phyloP scores from a whole-genome alignment of 2,329 filamentous ascomycete species.

The Incumbomyces lentus region DNA sequence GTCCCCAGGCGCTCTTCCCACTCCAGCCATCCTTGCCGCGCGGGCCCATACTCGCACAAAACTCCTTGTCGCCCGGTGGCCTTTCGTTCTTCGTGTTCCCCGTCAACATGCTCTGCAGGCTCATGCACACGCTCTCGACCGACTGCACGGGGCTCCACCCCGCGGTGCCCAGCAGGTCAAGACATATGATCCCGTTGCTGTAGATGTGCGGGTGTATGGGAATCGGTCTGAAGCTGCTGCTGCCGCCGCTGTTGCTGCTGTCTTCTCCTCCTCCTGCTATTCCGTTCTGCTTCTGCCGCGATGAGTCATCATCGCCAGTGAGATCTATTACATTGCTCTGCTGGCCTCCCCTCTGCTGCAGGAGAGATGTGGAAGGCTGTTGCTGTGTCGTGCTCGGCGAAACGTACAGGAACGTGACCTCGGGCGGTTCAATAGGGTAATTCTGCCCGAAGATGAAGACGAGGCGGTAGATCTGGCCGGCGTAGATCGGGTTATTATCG shows the following conservation, averaged over 20 bases:
- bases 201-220: slow-evolving; percentile 97
- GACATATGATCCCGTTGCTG: slow-evolving; percentile 95
- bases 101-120: slow-evolving; percentile 94
- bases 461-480: slow-evolving; percentile 66
- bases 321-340: slow-evolving; percentile 3
- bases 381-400: slow-evolving; percentile 22
- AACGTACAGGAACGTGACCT: slow-evolving; percentile 74
- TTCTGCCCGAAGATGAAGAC: slow-evolving; percentile 74
- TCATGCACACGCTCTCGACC: slow-evolving; percentile 94
- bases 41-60: slow-evolving; percentile 46
- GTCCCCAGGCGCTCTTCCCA: slow-evolving; percentile 22
- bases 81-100: slow-evolving; percentile 87
- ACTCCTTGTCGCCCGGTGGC: slow-evolving; percentile 80
- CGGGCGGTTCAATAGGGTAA: slow-evolving; percentile 93
- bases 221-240: slow-evolving; percentile 46
- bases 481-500: slow-evolving; percentile 81
- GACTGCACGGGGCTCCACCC: slow-evolving; percentile 97
- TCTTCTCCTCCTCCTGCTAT: too few species aligned
- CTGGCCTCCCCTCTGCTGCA: background rate
- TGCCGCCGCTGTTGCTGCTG: too few species aligned
- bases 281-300: slow-evolving; percentile 19
- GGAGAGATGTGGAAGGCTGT: background rate
- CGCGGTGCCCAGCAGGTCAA: slow-evolving; percentile 76
- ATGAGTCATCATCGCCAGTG: slow-evolving; percentile 2
- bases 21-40: slow-evolving; percentile 19